These are phyloP conservation scores for Collybia sordida DNA, from an alignment of 768 basidiomycete species.

Conservation along the genomic window DNA sequence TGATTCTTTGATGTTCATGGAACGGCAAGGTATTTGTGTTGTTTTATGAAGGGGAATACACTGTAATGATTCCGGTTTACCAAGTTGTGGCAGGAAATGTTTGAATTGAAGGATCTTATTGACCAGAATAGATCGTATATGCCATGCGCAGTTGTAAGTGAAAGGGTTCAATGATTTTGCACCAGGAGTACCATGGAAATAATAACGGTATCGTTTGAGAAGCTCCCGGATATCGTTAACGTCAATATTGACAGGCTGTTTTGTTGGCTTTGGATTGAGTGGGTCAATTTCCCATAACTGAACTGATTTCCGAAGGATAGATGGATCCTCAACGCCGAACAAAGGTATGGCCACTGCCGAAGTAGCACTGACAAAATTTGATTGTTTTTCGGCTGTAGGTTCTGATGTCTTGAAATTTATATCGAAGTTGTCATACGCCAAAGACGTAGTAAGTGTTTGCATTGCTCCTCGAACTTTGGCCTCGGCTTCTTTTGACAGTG, in stretches of 20 bases:
- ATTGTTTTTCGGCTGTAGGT: constrained; percentile 23
- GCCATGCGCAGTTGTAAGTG: constrained; percentile 10
- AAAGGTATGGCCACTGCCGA: constrained; percentile 24
- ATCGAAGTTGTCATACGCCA: constrained; percentile 39
- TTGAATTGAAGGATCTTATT: constrained; percentile 11
- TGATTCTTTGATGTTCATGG: constrained; percentile 19
- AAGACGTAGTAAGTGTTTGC: constrained; percentile 16
- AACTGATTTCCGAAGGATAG: constrained; percentile 23
- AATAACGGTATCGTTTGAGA: too few relatives aligned
- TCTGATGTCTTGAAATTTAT: constrained; percentile 23
- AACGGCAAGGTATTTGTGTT: constrained; percentile 6
- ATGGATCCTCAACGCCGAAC: constrained; percentile 5
- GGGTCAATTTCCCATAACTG: constrained; percentile 27
- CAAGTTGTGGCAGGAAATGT: constrained; percentile 10
- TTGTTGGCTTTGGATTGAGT: constrained; percentile 14
- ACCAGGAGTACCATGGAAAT: too few relatives aligned
- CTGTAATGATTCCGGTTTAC: constrained; percentile 11
- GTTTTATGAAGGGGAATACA: too few relatives aligned
- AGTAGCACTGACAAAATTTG: constrained; percentile 24
- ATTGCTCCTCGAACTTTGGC: constrained; percentile 12
- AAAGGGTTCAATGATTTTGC: constrained; percentile 2
- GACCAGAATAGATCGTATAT: constrained; percentile 9
- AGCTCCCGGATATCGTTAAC: constrained; percentile 5
- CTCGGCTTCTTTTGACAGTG: constrained; percentile 16
- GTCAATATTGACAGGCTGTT: neutral